Percentiles rank a stretch among this genome's conserved stretches.
Evolutionary conservation across 2,329 filamentous ascomycete species (phyloP).

Genomic region (Diaporthe humulicola): DNA sequence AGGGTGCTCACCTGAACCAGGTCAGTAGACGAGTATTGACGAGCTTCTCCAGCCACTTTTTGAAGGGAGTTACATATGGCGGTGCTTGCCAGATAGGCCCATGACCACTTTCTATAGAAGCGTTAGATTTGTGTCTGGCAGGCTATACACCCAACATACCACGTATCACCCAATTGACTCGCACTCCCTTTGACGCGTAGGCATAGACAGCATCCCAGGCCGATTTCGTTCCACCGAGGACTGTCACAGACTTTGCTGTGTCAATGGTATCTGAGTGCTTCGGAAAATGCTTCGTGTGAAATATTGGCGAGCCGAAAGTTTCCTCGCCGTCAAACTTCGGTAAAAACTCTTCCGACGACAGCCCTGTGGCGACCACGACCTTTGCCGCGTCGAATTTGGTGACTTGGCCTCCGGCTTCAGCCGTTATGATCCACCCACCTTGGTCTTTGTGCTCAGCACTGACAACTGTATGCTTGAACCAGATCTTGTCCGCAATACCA

Average conservation of each 20-base stretch:
- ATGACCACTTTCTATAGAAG: constrained; percentile 54
- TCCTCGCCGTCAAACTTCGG: constrained; percentile 62
- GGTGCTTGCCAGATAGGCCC: constrained; percentile 72
- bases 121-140: not conserved
- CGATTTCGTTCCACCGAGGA: constrained; percentile 75
- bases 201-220: constrained; percentile 76
- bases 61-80: constrained; percentile 75
- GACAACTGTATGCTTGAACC: constrained; percentile 54
- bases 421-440: constrained; percentile 59
- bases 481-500: constrained; percentile 55
- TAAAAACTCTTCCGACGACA: constrained; percentile 64
- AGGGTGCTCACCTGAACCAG: constrained; percentile 64
- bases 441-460: constrained; percentile 57
- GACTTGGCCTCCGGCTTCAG: constrained; percentile 41
- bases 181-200: constrained; percentile 66
- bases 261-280: constrained; percentile 56
- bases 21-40: constrained; percentile 75
- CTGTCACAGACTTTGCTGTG: constrained; percentile 59
- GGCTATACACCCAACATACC: constrained; percentile 47
- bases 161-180: constrained; percentile 73
- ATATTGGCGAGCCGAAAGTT: constrained; percentile 59
- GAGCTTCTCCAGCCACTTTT: constrained; percentile 76
- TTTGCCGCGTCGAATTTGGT: constrained; percentile 56
- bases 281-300: constrained; percentile 63
- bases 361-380: constrained; percentile 67